phyloP scores from a whole-genome alignment of 2,329 filamentous ascomycete species.

The Fusarium hostae region DNA sequence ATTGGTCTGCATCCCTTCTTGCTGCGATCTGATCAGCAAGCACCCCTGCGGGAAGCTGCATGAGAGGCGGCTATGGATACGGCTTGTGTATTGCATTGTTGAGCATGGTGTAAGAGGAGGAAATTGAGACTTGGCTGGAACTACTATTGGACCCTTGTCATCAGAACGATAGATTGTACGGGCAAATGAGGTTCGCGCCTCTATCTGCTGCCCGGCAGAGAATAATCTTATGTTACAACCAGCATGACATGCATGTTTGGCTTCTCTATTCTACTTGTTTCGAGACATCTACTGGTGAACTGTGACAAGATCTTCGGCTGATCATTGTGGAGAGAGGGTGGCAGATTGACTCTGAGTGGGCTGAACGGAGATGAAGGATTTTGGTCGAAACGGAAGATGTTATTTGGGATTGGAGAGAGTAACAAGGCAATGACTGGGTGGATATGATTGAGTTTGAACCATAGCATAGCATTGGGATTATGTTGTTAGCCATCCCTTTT shows the following conservation, averaged over 20 bases:
- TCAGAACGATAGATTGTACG: slow-evolving; percentile 52
- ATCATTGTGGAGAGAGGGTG: background rate
- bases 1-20: slow-evolving; percentile 19
- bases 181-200: slow-evolving; percentile 53
- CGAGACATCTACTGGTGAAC: background rate
- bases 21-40: slow-evolving; percentile 27
- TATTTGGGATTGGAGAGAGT: slow-evolving; percentile 4
- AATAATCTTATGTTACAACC: slow-evolving; percentile 48
- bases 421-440: background rate
- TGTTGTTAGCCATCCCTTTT: background rate
- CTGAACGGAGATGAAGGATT: background rate
- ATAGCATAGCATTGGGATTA: background rate
- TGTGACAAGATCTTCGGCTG: background rate
- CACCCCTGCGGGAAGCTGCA: slow-evolving; percentile 44
- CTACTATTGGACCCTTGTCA: slow-evolving; percentile 39
- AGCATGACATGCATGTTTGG: slow-evolving; percentile 43
- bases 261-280: slow-evolving; percentile 11
- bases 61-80: slow-evolving; percentile 25
- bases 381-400: slow-evolving; percentile 2
- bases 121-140: slow-evolving; percentile 32
- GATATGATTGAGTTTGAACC: background rate
- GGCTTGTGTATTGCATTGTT: slow-evolving; percentile 40
- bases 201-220: slow-evolving; percentile 46
- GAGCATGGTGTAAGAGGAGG: slow-evolving; percentile 44
- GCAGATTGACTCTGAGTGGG: background rate